A percentile compares a stretch with the other conserved stretches of the same genome.
Evolutionary conservation across 2,329 filamentous ascomycete genomes (phyloP).

Genomic region (Davidsoniella eucalypti): DNA sequence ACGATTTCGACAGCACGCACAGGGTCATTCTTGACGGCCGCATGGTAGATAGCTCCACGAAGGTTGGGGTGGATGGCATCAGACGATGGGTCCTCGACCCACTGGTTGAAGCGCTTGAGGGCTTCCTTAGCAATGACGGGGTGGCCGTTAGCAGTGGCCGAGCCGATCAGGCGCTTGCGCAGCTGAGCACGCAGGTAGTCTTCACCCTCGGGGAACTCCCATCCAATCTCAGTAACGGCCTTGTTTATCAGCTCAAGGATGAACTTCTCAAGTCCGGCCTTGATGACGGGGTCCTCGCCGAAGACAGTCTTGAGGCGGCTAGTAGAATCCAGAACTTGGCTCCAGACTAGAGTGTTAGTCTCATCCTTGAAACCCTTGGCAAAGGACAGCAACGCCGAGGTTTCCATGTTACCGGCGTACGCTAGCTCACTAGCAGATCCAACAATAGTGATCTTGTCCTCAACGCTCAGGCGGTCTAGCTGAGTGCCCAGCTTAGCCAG

Average conservation of each 20-base stretch:
- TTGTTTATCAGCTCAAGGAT: slow-evolving; percentile 58
- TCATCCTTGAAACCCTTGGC: slow-evolving; percentile 72
- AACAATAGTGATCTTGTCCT: slow-evolving; percentile 86
- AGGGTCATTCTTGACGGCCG: slow-evolving; percentile 55
- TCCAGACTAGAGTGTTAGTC: slow-evolving; percentile 76
- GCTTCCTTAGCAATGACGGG: slow-evolving; percentile 59
- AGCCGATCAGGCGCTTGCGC: slow-evolving; percentile 62
- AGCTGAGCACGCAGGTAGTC: slow-evolving; percentile 70
- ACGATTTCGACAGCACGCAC: slow-evolving; percentile 54
- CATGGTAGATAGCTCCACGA: slow-evolving; percentile 63
- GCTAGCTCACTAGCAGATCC: slow-evolving; percentile 82
- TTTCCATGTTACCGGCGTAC: slow-evolving; percentile 70
- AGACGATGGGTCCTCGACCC: slow-evolving; percentile 50
- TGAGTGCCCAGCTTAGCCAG: slow-evolving; percentile 65
- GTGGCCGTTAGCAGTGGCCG: slow-evolving; percentile 63
- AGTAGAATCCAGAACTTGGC: slow-evolving; percentile 64
- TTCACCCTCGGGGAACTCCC: slow-evolving; percentile 64
- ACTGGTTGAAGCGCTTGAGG: slow-evolving; percentile 63
- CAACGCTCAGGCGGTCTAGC: slow-evolving; percentile 57
- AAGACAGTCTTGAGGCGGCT: slow-evolving; percentile 72
- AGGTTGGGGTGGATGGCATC: slow-evolving; percentile 66
- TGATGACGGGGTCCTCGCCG: slow-evolving; percentile 54
- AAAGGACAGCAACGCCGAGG: slow-evolving; percentile 66
- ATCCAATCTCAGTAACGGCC: slow-evolving; percentile 66
- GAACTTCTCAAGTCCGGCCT: slow-evolving; percentile 61